Evolutionary conservation across 805 yeast species (phyloP).

Genomic region (Candida golubevii): DNA sequence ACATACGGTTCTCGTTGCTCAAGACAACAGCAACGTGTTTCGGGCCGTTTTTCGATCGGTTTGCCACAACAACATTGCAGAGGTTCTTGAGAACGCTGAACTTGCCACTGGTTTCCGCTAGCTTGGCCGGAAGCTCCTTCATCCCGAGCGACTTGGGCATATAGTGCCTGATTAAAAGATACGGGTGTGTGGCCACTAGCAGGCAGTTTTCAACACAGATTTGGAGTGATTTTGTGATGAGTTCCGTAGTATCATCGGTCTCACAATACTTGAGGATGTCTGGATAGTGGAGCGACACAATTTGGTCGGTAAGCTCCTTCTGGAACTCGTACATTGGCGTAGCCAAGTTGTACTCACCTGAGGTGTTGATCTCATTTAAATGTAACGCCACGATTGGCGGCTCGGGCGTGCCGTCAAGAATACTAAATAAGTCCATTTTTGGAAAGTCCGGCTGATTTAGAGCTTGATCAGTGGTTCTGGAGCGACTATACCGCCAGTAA

Average conservation of each 20-base stretch:
- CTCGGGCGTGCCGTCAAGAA: conserved; percentile 79
- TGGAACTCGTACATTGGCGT: conserved; percentile 86
- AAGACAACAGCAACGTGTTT: conserved; percentile 68
- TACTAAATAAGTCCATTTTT: conserved; percentile 66
- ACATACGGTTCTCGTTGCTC: conserved; percentile 54
- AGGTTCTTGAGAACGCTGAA: conserved; percentile 67
- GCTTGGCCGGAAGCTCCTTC: conserved; percentile 64
- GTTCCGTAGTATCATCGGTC: conserved; percentile 43
- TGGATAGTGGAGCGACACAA: conserved; percentile 84
- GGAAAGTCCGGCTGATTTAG: no score
- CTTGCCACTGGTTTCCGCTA: conserved; percentile 80
- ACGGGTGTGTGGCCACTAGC: conserved; percentile 86
- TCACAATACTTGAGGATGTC: conserved; percentile 88
- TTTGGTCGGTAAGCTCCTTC: conserved; percentile 84
- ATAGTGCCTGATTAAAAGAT: conserved; percentile 74
- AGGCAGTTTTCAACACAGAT: conserved; percentile 73
- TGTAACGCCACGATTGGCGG: conserved; percentile 64
- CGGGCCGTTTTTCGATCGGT: conserved; percentile 22
- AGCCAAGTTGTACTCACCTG: conserved; percentile 71
- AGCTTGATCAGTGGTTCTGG: no score
- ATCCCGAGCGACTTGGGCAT: conserved; percentile 75
- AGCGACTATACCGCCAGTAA: no score
- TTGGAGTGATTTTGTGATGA: conserved; percentile 69
- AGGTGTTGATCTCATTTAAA: conserved; percentile 41
- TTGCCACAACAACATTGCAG: conserved; percentile 47